Evolutionary conservation across 805 yeast genomes (phyloP).

Genomic region (Ogataea zsoltii): DNA sequence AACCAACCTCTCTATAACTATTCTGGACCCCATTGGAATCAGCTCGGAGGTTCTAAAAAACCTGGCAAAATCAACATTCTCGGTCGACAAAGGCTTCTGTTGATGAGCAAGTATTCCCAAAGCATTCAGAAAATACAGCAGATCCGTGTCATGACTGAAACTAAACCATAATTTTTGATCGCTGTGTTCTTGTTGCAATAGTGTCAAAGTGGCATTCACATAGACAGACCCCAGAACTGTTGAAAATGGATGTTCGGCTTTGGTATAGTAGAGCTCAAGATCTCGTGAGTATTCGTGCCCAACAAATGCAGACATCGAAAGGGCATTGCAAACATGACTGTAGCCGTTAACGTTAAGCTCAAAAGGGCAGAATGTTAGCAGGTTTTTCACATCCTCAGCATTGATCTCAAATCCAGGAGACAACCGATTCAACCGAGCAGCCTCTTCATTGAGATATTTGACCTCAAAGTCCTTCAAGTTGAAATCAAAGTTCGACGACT

Average conservation of each 20-base stretch:
- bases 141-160: constrained; percentile 74
- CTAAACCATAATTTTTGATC: constrained; percentile 55
- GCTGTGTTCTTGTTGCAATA: constrained; percentile 25
- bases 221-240: constrained; percentile 62
- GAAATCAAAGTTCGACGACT: constrained; percentile 23
- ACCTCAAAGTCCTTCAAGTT: constrained; percentile 13
- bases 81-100: constrained; percentile 36
- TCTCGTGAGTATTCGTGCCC: constrained; percentile 62
- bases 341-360: constrained; percentile 70
- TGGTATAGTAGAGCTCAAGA: constrained; percentile 56
- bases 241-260: constrained; percentile 58
- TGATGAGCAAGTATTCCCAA: constrained; percentile 54
- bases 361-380: constrained; percentile 70
- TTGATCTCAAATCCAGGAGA: constrained; percentile 58
- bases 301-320: constrained; percentile 68
- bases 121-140: constrained; percentile 62
- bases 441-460: constrained; percentile 51
- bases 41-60: constrained; percentile 46
- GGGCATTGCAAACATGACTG: constrained; percentile 66
- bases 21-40: constrained; percentile 59
- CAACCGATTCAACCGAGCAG: constrained; percentile 53
- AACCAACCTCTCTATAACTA: constrained; percentile 49
- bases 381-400: constrained; percentile 47
- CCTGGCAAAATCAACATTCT: constrained; percentile 44
- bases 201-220: constrained; percentile 44